Evolutionary conservation across 345 rosid species (phyloP).

Genomic region (Citrus sp.): DNA sequence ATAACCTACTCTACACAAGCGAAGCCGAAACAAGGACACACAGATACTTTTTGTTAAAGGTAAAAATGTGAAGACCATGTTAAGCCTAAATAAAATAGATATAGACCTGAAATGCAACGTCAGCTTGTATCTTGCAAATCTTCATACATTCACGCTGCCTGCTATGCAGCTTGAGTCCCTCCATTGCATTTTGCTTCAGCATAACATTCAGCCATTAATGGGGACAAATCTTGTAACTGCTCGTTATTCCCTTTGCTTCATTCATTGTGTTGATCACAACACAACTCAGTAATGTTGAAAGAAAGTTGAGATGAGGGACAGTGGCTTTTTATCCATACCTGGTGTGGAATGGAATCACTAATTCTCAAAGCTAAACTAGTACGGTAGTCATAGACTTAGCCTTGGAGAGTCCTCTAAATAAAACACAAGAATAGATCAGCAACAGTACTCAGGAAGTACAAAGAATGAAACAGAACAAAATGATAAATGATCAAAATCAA

Average conservation of each 20-base stretch:
- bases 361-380: neutral
- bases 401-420: neutral
- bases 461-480: neutral
- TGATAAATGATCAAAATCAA: neutral
- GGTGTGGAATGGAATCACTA: neutral
- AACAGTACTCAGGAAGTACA: neutral
- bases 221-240: neutral
- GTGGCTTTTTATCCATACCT: neutral
- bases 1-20: neutral
- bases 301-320: neutral
- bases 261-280: neutral
- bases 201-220: neutral
- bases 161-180: neutral
- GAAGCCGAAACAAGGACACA: neutral
- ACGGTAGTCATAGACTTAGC: neutral
- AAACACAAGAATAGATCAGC: neutral
- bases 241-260: neutral
- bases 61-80: neutral
- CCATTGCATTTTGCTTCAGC: neutral
- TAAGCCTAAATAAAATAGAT: neutral
- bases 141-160: constrained; percentile 1
- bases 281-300: neutral
- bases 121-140: neutral
- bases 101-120: neutral
- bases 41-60: too few species aligned